Evolutionary conservation across 176 grass and related monocot species (phyloP).

Genomic region (Chrysopogon serrulatus): DNA sequence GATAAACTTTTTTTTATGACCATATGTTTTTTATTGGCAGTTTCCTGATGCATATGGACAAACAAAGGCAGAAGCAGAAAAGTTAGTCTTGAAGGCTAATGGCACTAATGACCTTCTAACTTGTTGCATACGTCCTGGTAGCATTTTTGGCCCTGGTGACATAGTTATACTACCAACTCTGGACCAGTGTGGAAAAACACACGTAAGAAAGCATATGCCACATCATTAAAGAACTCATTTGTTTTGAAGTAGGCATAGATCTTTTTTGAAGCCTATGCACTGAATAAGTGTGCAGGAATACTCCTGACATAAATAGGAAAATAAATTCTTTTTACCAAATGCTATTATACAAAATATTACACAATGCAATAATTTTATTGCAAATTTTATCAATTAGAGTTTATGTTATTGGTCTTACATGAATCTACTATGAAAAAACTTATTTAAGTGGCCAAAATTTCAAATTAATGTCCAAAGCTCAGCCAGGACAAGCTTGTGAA

Average conservation of each 20-base stretch:
- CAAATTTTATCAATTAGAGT: background rate
- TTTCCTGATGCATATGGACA: slow-evolving; percentile 78
- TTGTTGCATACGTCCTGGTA: slow-evolving; percentile 63
- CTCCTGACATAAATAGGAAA: background rate
- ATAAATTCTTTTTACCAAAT: background rate
- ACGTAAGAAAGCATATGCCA: background rate
- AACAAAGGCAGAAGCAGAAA: slow-evolving; percentile 79
- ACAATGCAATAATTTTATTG: background rate
- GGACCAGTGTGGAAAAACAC: background rate
- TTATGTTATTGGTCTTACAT: background rate
- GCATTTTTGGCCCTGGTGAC: slow-evolving; percentile 69
- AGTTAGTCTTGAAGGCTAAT: slow-evolving; percentile 56
- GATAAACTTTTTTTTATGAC: background rate
- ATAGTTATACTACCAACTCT: slow-evolving; percentile 33
- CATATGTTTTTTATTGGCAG: slow-evolving; percentile 9
- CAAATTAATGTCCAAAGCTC: background rate
- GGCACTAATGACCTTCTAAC: slow-evolving; percentile 44
- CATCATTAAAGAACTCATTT: background rate
- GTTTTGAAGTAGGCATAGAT: no score
- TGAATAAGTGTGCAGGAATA: background rate
- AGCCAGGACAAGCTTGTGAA: background rate
- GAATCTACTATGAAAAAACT: background rate
- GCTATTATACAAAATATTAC: background rate
- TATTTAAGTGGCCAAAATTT: background rate
- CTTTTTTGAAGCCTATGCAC: background rate